Base-by-base conservation (phyloP, 1,139 yeast genomes). In the Hemisphaericaspora subhashii region DNA sequence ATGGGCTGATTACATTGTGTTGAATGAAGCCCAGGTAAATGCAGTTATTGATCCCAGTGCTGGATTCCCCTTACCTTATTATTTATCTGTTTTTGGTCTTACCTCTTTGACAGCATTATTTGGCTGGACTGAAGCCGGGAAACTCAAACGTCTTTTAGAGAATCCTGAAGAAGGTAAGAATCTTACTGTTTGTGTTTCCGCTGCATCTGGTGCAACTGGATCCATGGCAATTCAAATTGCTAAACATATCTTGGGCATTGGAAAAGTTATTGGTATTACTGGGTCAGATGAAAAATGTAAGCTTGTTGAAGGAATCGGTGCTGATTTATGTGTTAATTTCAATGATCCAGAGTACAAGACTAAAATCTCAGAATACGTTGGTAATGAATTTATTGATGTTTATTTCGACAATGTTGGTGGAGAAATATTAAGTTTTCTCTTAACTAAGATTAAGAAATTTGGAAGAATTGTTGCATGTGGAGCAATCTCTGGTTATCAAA, bases 171-270 rank as follows among this genome's bases (percentile, higher is more conserved):
- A 64, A 21, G 53, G 55, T 29, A 69, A 70, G 43, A 58, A 55
- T 11, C 56, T 55, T 32, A 57, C 67, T 8, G 72, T 78, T 39
- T 57, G 79, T 34, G 68, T 82, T 25, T 76, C 84, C 20, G 87
- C 86, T 41, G 88, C 88, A 17, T 76, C 85, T 6, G 75, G 89
- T 45, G 86, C 86, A 20, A 82, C 83, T 26, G 88, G 89, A 21
- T 68, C 80, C n/a, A 60, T 73, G 40, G 80, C 69, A 25, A 76
- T 80, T 29, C 87, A 81, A 57, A 53, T 81, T 21, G 83, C 86
- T 35, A 68, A 79, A 45, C 63, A 74, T 39, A 55, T 77, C 11
- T 64, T 74, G 51, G 76, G 77, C 35, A 82, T 82, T 25, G 60
- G 66, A 38, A 74, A 68, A 47, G 83, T 83, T 25, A 68, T 82